Evolutionary conservation across 192 early-diverging fungal genomes (phyloP), one percentile per base, ranked within the genome.

Genomic region (Diversispora epigaea): DNA sequence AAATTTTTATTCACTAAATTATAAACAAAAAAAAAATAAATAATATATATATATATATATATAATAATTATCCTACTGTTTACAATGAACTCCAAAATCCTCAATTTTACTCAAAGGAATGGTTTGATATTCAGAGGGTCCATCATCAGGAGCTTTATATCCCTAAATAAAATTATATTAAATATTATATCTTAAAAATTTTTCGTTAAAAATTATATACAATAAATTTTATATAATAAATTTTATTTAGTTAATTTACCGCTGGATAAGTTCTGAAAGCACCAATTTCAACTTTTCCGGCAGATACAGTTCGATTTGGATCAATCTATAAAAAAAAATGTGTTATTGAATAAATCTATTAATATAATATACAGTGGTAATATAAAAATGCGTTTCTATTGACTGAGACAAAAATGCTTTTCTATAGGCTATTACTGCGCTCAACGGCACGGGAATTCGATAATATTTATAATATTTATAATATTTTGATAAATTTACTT

Each of bases 261-360:
- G 92, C 90, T 41, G 96, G 97, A 62, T 93, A 97, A n/a, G 97
- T 97, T 57, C 97, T 86, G 85, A 99, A 99, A n/a, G 96, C 96
- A 11, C 97, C 97, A 60, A 99, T 90, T 69, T 98, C 96, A 0
- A 99, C 97, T 73, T 96, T 96, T 19, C 97, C 97, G 0, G 97
- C 93, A 3, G 94, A 92, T 75, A 96, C 94, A 17, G 97, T 98
- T 79, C 96, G 91, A 84, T 96, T 97, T 22, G 97, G 97, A 82
- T 99, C 97, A 79, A 97, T 94, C 91, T 93, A 80, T 40, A 65
- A 15, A 44, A 25, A 44, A 40, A 46, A 4, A 68, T 64, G 12
- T 11, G 10, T 17, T 54, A 54, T 17, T 17, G n/a, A 2, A 14
- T 11, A 54, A 54, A n/a, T n/a, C n/a, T n/a, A n/a, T n/a, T n/a